Base-by-base conservation (phyloP, 345 rosid genomes). In the Draba incana region DNA sequence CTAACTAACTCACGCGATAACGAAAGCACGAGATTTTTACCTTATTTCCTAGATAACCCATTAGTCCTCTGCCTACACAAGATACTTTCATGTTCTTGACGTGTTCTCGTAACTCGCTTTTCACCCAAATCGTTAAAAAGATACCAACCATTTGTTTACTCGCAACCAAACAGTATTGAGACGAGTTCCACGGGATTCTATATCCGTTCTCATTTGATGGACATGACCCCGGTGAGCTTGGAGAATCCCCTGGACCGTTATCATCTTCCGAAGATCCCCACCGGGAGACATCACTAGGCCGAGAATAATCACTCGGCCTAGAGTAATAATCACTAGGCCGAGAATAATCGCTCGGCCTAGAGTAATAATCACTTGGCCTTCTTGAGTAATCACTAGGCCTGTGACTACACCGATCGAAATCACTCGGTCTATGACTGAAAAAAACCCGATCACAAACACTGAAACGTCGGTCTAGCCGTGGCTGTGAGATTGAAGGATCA, bases 31-130 rank as follows among this genome's bases (percentile, higher is more conserved):
- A 70, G 16, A 11, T 37, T 14, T 20, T 62, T 84, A 94, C 99
- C 99, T 94, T 94, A 78, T 94, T 94, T 66, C 97, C 96, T 0
- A 94, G 98, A 78, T 94, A 94, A 57, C 99, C 99, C 98, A 91
- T 94, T 76, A 94, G 53, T 70, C 99, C 99, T 84, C 99, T 81
- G 47, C 99, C 99, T 57, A 94, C 93, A 76, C 97, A 87, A 72
- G 97, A 94, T 43, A 94, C 96, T 80, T 94, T 94, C 89, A 91
- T 86, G 87, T 92, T 92, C 66, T 78, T 85, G 60, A 92, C 96
- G 49, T 88, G 84, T 67, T 94, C 97, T 77, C 85, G 77, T 64
- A 94, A 71, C 68, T 94, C 99, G 41, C 90, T 84, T 75, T 88
- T 85, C 74, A 87, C 99, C 99, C 99, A 94, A 42, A 94, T 75